Evolutionary conservation across 2,329 filamentous ascomycete species (phyloP).

Genomic region (Elsinoe arachidis): DNA sequence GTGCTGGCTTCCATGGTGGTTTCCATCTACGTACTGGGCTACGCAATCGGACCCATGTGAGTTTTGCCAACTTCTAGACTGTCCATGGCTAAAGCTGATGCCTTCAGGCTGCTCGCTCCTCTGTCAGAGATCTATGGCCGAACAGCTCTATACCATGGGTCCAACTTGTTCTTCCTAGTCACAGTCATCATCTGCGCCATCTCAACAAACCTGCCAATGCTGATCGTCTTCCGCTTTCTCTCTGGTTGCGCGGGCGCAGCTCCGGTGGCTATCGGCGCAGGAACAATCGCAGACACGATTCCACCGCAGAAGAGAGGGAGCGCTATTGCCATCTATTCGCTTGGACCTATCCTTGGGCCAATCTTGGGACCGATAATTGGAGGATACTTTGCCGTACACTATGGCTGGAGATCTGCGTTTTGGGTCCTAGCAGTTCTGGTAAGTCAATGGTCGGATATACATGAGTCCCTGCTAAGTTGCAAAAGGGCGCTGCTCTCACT

Average conservation of each 20-base stretch:
- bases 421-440: slow-evolving; percentile 40
- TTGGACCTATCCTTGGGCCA: slow-evolving; percentile 33
- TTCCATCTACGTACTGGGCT: slow-evolving; percentile 51
- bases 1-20: slow-evolving; percentile 56
- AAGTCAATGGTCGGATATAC: slow-evolving; percentile 13
- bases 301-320: slow-evolving; percentile 33
- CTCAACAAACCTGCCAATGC: slow-evolving; percentile 16
- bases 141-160: slow-evolving; percentile 22
- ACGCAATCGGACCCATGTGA: slow-evolving; percentile 36
- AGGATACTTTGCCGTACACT: slow-evolving; percentile 40
- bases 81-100: neutral
- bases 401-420: slow-evolving; percentile 48
- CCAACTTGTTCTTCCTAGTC: slow-evolving; percentile 25
- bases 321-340: slow-evolving; percentile 36
- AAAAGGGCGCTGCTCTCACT: neutral
- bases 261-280: slow-evolving; percentile 14
- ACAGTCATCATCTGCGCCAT: slow-evolving; percentile 25
- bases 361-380: slow-evolving; percentile 42
- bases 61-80: neutral
- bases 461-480: neutral
- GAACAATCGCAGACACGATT: slow-evolving; percentile 27
- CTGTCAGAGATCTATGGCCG: slow-evolving; percentile 31
- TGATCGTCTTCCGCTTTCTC: slow-evolving; percentile 16
- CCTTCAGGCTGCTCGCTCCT: slow-evolving; percentile 30
- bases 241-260: slow-evolving; percentile 15